These are phyloP conservation scores for Plenodomus tracheiphilus DNA, from an alignment of 2,329 filamentous ascomycete species.

Conservation along the genomic window DNA sequence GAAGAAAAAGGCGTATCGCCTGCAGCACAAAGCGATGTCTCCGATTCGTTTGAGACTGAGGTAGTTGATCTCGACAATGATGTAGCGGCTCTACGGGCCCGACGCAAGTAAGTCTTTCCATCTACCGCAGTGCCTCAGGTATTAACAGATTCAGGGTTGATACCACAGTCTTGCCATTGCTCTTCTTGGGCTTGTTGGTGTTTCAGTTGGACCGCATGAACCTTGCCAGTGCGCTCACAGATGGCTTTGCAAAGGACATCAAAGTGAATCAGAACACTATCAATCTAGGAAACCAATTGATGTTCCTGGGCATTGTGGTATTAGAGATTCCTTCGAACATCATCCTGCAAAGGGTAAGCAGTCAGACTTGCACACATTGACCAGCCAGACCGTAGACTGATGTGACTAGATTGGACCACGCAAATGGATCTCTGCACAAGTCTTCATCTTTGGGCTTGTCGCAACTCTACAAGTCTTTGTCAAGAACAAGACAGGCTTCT, in stretches of 20 bases:
- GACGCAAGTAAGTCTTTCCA: constrained; percentile 19
- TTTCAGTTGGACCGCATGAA: constrained; percentile 60
- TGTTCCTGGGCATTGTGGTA: constrained; percentile 56
- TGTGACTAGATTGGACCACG: constrained; percentile 27
- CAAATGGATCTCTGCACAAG: constrained; percentile 55
- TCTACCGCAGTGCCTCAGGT: not conserved
- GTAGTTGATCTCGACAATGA: constrained; percentile 10
- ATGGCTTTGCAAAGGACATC: constrained; percentile 51
- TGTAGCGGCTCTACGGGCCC: constrained; percentile 14
- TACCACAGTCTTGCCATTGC: constrained; percentile 52
- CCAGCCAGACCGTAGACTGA: not conserved
- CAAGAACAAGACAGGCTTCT: constrained; percentile 47
- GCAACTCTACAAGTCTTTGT: constrained; percentile 49
- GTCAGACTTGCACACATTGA: not conserved
- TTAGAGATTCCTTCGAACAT: constrained; percentile 59
- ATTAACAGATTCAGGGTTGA: constrained; percentile 46
- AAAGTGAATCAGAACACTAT: constrained; percentile 51
- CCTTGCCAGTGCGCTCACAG: constrained; percentile 55
- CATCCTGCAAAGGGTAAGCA: constrained; percentile 41
- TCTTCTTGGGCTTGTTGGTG: constrained; percentile 55
- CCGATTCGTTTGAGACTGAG: constrained; percentile 5
- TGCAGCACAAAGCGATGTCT: constrained; percentile 8
- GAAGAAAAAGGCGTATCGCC: constrained; percentile 13
- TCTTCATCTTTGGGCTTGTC: constrained; percentile 54
- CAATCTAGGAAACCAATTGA: constrained; percentile 58